These are phyloP conservation scores for Ascochyta lentis DNA, from an alignment of 2,329 filamentous ascomycete genomes.

Conservation along the genomic window DNA sequence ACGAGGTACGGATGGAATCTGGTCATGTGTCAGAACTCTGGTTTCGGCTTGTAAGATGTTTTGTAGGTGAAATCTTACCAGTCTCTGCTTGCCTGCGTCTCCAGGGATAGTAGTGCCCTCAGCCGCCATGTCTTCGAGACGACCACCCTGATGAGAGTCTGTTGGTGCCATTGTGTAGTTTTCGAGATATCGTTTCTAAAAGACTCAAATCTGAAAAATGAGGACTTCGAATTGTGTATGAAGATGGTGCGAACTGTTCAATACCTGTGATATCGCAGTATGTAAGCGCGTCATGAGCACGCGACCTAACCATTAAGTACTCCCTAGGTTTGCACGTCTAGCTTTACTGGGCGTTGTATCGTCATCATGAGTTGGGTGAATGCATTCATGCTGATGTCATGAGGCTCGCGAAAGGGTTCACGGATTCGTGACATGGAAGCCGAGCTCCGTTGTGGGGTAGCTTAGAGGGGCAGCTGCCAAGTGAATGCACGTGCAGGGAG, in stretches of 20 bases:
- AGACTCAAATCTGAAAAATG: not conserved
- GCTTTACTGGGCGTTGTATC: not conserved
- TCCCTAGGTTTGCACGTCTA: not conserved
- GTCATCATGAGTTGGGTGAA: not conserved
- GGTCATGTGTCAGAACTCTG: not conserved
- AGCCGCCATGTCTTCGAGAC: conserved; percentile 47
- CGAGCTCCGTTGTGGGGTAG: not conserved
- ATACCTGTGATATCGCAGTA: not conserved
- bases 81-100: conserved; percentile 54
- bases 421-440: not conserved
- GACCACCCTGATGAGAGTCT: conserved; percentile 42
- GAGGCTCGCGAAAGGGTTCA: not conserved
- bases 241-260: not conserved
- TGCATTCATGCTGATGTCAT: conserved; percentile 5
- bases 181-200: conserved; percentile 7
- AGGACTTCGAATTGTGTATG: not conserved
- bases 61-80: conserved; percentile 3
- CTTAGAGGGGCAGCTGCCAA: conserved; percentile 13
- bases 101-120: conserved; percentile 51
- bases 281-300: not conserved
- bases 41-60: not conserved
- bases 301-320: conserved; percentile 16
- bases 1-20: conserved; percentile 57
- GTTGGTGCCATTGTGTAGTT: conserved; percentile 22
- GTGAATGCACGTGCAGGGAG: conserved; percentile 12